Evolutionary conservation across 164 flowering plant genomes (phyloP), one percentile per base, ranked within the genome.

Genomic region (Liquidambar formosana): DNA sequence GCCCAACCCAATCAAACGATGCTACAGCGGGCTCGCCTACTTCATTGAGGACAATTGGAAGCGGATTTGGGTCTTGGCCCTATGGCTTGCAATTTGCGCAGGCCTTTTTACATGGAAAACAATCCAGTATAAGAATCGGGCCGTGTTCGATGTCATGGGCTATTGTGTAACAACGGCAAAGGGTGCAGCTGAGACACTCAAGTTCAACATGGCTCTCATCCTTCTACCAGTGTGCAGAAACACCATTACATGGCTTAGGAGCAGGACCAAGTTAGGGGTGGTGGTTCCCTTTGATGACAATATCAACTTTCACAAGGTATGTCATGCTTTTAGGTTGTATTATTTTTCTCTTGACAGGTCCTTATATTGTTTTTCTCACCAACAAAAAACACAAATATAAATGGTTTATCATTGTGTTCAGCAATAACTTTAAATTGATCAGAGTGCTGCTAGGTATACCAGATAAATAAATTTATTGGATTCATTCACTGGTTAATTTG

Each of bases 161-260:
- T 81, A 83, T 26, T 89, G 91, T 28, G 91, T 87, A 4, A 80
- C 83, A 75, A 73, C 79, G 4, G 94, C 91, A 18, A 87, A 89
- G 58, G 94, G 89, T 33, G 91, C 79, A 0, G 89, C 91, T 0
- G 91, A 89, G 78, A 87, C 85, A 0, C 84, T 84, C 28, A 87
- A 89, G 69, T 83, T 89, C 84, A 89, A 89, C 78, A 87, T 89
- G 94, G 94, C 94, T 0, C 62, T 89, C 45, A 83, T 89, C 33
- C 67, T 89, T 19, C 81, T 89, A 6, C 91, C 94, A 0, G 91
- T 89, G 16, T 89, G 91, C 71, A 82, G 94, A n/a, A 89, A 89
- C 80, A 87, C 94, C 65, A 87, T 85, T 10, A 89, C 94, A 16
- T 89, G 91, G 89, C 91, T 89, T 10, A 70, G 94, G 61, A 85